Evolutionary conservation across 2,329 filamentous ascomycete species (phyloP), one percentile per base, ranked within the genome.

Genomic region (Penicillium hesseltinei): DNA sequence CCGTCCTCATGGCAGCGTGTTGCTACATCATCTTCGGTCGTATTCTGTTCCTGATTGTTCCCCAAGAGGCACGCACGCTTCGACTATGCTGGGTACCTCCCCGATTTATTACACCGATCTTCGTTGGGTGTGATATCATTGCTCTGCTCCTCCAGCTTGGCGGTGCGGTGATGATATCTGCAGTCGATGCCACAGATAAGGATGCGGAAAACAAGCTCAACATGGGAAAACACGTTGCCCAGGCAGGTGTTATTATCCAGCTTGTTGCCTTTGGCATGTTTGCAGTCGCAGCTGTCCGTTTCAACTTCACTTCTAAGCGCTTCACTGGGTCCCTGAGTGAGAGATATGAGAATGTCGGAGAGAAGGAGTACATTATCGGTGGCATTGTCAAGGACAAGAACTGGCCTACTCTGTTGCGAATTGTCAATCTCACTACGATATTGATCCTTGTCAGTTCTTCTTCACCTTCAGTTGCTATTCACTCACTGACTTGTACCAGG

Each of bases 181-280:
- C 72, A 4, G 74, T 75, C 0, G 59, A 72, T 13, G 19, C 25
- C 3, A 44, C 21, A 5, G 60, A 62, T 39, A 39, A 39, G 5
- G 44, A 60, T 54, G 72, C 71, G 6, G 31, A 50, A 0, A 54
- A 68, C 2, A 73, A 71, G 60, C 54, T 77, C 13, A 59, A 75
- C 21, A 60, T 49, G 17, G 77, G 76, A 13, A 77, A 75, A 56
- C 56, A 67, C 8, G 70, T 79, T 35, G 77, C 77, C 2, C 64
- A 77, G 19, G 64, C 66, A 4, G 77, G 77, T n/a, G 74, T 79
- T 7, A 69, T 69, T n/a, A 57, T 78, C 1, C 79, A 81, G 56
- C 69, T 82, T 13, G 64, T 62, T 0, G 79, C 76, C 1, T 81
- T 56, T 56, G 78, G 79, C 0, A 66, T 81, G 3, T 81, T 82